Conservation (phyloP, 1,284 basidiomycete genomes). For the Sparassis latifolia region DNA sequence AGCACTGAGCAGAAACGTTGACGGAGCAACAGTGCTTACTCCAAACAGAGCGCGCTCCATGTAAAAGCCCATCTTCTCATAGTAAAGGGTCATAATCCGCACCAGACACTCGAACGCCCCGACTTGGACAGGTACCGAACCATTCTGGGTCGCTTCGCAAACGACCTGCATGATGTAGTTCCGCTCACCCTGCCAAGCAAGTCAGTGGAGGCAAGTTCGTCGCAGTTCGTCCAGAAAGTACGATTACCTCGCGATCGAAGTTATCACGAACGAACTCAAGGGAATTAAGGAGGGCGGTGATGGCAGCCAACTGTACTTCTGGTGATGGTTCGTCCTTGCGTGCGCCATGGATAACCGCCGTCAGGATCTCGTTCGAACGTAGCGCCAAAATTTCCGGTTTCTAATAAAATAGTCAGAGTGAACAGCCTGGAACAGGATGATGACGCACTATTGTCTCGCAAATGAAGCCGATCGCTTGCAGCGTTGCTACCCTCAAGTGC, state of each 20-base stretch:
- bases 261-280: conserved; percentile 97
- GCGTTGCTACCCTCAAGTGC: conserved; percentile 80
- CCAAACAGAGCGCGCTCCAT: conserved; percentile 99
- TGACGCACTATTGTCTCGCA: conserved; percentile 89
- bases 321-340: conserved; percentile 92
- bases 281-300: conserved; percentile 92
- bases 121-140: conserved; percentile 77
- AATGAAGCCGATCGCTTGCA: conserved; percentile 95
- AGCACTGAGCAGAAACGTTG: conserved; percentile 10
- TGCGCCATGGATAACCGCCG: conserved; percentile 97
- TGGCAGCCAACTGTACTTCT: conserved; percentile 94
- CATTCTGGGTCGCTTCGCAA: conserved; percentile 94
- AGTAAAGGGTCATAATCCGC: conserved; percentile 96
- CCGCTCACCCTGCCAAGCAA: conserved; percentile 74
- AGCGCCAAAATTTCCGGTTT: conserved; percentile 86
- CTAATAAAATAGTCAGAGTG: conserved; percentile 32
- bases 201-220: background rate
- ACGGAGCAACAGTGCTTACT: conserved; percentile 40
- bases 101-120: conserved; percentile 95
- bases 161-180: conserved; percentile 99
- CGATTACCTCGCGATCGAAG: conserved; percentile 87
- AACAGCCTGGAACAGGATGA: conserved; percentile 8
- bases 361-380: conserved; percentile 96
- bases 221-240: conserved; percentile 4
- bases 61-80: conserved; percentile 99